A percentile compares a stretch with the other conserved stretches of the same genome.
Conservation (phyloP, 441 rosid species). For the Biscutella laevigata region DNA sequence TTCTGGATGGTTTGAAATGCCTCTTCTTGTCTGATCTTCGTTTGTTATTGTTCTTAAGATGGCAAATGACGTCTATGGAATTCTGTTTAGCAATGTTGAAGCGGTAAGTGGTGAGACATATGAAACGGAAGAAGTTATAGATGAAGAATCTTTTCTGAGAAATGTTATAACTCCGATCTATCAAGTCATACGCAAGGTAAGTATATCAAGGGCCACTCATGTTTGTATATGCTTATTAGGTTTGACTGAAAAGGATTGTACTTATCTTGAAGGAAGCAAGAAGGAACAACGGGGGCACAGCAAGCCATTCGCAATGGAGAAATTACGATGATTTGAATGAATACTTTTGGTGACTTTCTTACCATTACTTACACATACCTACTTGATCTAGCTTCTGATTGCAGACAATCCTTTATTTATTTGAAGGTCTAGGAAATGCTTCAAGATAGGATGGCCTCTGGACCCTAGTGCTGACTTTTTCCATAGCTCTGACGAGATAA, state of each 20-base stretch:
- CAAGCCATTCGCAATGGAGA: slow-evolving; percentile 98
- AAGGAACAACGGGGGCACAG: slow-evolving; percentile 72
- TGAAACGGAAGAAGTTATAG: slow-evolving; percentile 39
- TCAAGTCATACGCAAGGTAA: slow-evolving; percentile 65
- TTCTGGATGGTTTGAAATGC: not conserved
- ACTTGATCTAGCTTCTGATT: slow-evolving; percentile 10
- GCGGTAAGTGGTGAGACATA: slow-evolving; percentile 57
- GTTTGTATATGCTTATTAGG: slow-evolving; percentile 3
- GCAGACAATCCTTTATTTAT: slow-evolving; percentile 8
- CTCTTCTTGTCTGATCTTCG: not conserved
- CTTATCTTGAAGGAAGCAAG: slow-evolving; percentile 59
- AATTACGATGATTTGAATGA: slow-evolving; percentile 96
- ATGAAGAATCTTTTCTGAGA: slow-evolving; percentile 79
- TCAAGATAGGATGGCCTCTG: slow-evolving; percentile 71
- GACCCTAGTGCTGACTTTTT: slow-evolving; percentile 60
- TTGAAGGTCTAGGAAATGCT: slow-evolving; percentile 71
- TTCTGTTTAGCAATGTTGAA: slow-evolving; percentile 49
- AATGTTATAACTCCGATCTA: slow-evolving; percentile 77
- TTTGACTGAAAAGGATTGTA: slow-evolving; percentile 14
- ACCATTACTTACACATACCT: slow-evolving; percentile 20
- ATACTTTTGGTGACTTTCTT: slow-evolving; percentile 69
- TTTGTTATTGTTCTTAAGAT: slow-evolving; percentile 38
- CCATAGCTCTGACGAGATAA: slow-evolving; percentile 39
- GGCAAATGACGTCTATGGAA: slow-evolving; percentile 65
- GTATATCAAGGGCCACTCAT: not conserved